A percentile compares a stretch with the other conserved stretches of the same genome.
These are phyloP conservation scores for Calonectria henricotiae DNA, from an alignment of 2,329 filamentous ascomycete species.

Conservation along the genomic window DNA sequence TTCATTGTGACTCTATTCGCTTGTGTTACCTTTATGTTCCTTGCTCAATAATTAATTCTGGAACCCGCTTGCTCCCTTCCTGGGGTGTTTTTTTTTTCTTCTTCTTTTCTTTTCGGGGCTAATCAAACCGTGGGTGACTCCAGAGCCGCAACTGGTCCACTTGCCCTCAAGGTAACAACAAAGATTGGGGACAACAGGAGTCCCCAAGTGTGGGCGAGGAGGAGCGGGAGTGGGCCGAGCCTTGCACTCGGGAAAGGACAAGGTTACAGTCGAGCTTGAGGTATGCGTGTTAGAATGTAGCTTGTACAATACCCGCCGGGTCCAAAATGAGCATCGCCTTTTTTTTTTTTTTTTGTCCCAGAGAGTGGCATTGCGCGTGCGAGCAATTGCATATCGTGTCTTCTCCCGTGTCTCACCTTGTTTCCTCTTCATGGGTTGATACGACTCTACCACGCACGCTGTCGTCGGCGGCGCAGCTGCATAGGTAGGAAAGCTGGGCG, in stretches of 20 bases:
- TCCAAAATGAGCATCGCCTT: not conserved
- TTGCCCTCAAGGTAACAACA: conserved; percentile 38
- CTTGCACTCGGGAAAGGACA: conserved; percentile 8
- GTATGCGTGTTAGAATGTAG: not conserved
- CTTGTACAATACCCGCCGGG: not conserved
- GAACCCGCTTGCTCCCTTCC: conserved; percentile 16
- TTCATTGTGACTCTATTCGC: conserved; percentile 5
- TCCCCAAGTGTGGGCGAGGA: not conserved
- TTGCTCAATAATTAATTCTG: conserved; percentile 27
- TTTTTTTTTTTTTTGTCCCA: too few relatives aligned
- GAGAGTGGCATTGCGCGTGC: conserved; percentile 19
- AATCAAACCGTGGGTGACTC: conserved; percentile 40
- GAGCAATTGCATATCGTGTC: conserved; percentile 10
- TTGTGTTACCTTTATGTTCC: conserved; percentile 12
- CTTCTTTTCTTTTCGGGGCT: conserved; percentile 20
- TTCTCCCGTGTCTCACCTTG: conserved; percentile 27
- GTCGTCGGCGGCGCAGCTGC: conserved; percentile 34
- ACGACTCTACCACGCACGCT: conserved; percentile 30
- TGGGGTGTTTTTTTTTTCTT: conserved; percentile 21
- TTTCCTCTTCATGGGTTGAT: conserved; percentile 29
- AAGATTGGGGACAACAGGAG: conserved; percentile 34
- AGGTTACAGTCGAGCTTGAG: conserved; percentile 5
- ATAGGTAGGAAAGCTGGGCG: conserved; percentile 8
- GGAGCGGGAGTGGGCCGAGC: conserved; percentile 31
- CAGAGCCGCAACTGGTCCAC: conserved; percentile 48